Base-by-base conservation (phyloP, 1,284 basidiomycete species). In the Caloboletus firmus region DNA sequence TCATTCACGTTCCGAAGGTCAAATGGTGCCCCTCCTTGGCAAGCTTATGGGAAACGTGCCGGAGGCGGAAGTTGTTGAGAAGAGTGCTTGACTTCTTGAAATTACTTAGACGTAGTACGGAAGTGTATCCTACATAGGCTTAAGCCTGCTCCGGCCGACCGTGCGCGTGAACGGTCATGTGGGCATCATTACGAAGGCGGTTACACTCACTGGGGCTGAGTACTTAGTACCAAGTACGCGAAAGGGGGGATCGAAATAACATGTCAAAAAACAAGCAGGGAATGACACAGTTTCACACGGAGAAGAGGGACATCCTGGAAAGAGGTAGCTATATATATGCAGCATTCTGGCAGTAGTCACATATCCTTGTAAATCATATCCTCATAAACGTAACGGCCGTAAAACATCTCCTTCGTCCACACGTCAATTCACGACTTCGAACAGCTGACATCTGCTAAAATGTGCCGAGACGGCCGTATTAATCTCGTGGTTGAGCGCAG, bases 371-470 rank as follows among this genome's bases (percentile, higher is more conserved):
- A 17, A 53, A 18, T 8, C 34, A 12, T 28, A 8, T 30, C 37
- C 39, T 22, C 17, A 4, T 15, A 18, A 31, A 55, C 22, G 3
- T 15, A 12, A 30, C 45, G 10, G 18, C 10, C 26, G 18, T 18
- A 13, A 2, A 35, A 15, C 32, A 9, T n/a, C 22, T 18, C 24
- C n/a, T n/a, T 26, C 24, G 30, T 49, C 9, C 17, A 11, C 6
- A 11, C 24, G 3, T 62, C 48, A 69, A 24, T 58, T 41, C 4
- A 62, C 54, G 20, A 67, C 57, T 18, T 70, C 65, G 45, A 82
- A 81, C 45, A 83, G 58, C 18, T 52, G 60, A 58, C 83, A 85
- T 22, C 64, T 65, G 3, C 61, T 54, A 64, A 79, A 85, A 62
- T 85, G 83, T 1, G 58, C 61, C 0, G 71, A 66, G 8, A 81